Conservation (phyloP, 148 eudicot genomes). For the Camellia sinensis region DNA sequence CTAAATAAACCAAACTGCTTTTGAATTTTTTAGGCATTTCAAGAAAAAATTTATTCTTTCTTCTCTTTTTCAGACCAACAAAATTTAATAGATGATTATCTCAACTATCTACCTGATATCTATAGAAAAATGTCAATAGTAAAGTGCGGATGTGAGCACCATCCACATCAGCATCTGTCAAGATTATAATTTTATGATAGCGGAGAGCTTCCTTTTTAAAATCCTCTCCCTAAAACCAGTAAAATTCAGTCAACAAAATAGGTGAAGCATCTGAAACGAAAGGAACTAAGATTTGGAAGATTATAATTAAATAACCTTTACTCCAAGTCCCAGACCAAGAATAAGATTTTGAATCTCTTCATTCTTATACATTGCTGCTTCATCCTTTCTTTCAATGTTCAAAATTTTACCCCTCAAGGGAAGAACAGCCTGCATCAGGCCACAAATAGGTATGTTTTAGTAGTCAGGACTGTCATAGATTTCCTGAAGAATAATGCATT, state of each 20-base stretch:
- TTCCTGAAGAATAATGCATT: not conserved
- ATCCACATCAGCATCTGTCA: constrained; percentile 99
- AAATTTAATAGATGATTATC: not conserved
- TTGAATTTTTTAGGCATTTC: not conserved
- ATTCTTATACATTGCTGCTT: constrained; percentile 97
- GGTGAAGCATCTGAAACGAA: constrained; percentile 5
- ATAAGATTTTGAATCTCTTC: constrained; percentile 94
- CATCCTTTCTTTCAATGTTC: constrained; percentile 87
- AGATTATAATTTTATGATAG: constrained; percentile 88
- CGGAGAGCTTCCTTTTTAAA: constrained; percentile 83
- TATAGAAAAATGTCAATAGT: constrained; percentile 82
- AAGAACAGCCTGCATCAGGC: constrained; percentile 78
- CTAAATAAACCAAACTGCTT: constrained; percentile 4
- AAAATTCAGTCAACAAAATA: constrained; percentile 12
- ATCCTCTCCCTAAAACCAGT: constrained; percentile 79
- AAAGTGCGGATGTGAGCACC: constrained; percentile 96
- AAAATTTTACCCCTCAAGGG: constrained; percentile 96
- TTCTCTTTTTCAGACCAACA: not conserved
- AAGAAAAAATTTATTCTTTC: not conserved
- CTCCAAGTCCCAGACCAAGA: constrained; percentile 91
- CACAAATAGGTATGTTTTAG: not conserved
- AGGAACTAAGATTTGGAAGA: not conserved
- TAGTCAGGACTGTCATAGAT: not conserved
- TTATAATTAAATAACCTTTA: constrained; percentile 52
- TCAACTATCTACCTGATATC: constrained; percentile 72